Evolutionary conservation across 2,329 filamentous ascomycete genomes (phyloP).

Genomic region (Fusarium pilosicola): DNA sequence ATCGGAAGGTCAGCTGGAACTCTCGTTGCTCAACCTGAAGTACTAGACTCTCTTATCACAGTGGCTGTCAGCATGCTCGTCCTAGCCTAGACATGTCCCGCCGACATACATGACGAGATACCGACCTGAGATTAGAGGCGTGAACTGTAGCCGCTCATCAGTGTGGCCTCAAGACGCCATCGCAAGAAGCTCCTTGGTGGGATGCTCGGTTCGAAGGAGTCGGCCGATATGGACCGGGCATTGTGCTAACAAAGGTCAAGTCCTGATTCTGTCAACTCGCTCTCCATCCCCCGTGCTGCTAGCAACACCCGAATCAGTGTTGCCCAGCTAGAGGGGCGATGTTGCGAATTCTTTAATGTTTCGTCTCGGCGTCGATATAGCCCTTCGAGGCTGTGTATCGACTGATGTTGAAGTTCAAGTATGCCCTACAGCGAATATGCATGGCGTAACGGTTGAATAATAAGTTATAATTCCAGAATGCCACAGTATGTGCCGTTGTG

Average conservation of each 20-base stretch:
- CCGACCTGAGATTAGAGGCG: neutral
- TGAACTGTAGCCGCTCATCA: neutral
- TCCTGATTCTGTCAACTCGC: neutral
- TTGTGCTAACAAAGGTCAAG: neutral
- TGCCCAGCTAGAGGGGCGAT: too few species aligned
- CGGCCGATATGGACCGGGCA: neutral
- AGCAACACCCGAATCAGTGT: neutral
- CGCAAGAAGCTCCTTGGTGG: neutral
- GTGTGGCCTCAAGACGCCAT: neutral
- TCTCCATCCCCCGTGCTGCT: neutral
- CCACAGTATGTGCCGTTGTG: neutral
- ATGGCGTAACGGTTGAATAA: neutral
- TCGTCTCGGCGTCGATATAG: neutral
- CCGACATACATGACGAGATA: neutral
- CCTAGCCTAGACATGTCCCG: neutral
- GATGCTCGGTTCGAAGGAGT: neutral
- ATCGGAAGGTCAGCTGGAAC: neutral
- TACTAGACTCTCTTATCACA: neutral
- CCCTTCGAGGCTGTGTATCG: neutral
- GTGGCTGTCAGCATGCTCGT: neutral
- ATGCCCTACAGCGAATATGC: neutral
- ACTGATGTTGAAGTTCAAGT: neutral
- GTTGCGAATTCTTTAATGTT: neutral
- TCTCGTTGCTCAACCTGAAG: neutral
- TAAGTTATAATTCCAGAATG: neutral